Base-by-base conservation (phyloP, 495 filamentous ascomycete genomes). In the Tuber melanosporum region DNA sequence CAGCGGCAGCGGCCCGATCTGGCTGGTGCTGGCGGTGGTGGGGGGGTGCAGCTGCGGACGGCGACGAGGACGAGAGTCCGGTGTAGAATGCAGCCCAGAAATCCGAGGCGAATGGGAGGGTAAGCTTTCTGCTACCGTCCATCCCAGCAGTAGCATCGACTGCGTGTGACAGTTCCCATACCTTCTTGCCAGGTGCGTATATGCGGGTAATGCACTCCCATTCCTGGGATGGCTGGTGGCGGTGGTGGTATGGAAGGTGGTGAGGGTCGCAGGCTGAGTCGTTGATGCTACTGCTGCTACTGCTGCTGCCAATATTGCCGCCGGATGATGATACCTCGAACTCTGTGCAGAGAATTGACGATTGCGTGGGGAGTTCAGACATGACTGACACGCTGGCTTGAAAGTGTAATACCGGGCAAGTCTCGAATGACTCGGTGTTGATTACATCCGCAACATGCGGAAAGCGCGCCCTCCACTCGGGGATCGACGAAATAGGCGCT, bases 61-160 rank as follows among this genome's bases (percentile, higher is more conserved):
- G 17, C 10, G 26, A 66, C 3, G 57, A 62, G 32, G 75, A 74
- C 43, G 81, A 83, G 22, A 83, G 76, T 32, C 78, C 76, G 72
- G 81, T 83, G 78, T 83, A 83, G 74, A 83, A 83, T 41, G 81
- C 81, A 49, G 81, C 78, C 82, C 82, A 83, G 73, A 83, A 83
- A 22, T 83, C 82, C 32, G 76, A 75, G 45, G 81, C 81, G 71
- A 83, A 83, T 44, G 82, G 82, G 36, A 83, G 69, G n/a, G 76
- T 79, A 69, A 83, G 81, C 62, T 77, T 83, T 36, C 72, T 78
- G 12, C 62, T 76, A 42, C 79, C 81, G 71, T 81, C 73, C 26
- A 79, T 45, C 70, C 81, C 76, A 6, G 76, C 62, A 70, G 80
- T 77, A 62, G 49, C 75, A 45, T 72, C 39, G 7, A 82, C 74